phyloP scores from a whole-genome alignment of 139 green algal species.

The Chlamydomonas incerta region DNA sequence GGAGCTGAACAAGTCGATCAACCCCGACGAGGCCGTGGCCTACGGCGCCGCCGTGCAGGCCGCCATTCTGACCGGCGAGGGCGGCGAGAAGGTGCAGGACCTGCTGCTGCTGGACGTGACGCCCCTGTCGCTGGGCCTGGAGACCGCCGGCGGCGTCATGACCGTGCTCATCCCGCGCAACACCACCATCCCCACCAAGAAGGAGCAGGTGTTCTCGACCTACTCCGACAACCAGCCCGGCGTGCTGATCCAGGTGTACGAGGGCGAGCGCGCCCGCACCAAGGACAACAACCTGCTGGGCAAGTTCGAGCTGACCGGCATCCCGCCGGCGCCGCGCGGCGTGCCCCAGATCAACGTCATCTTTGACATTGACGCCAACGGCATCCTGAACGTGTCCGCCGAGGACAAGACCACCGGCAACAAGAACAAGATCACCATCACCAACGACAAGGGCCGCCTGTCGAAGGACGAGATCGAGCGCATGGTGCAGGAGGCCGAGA shows the following conservation, averaged over 20 bases:
- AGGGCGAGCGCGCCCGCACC: constrained; percentile 93
- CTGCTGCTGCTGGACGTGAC: constrained; percentile 98
- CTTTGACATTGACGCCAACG: constrained; percentile 99
- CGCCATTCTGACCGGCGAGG: constrained; percentile 95
- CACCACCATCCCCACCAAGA: constrained; percentile 99
- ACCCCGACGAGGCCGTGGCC: constrained; percentile 98
- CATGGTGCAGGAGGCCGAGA: constrained; percentile 96
- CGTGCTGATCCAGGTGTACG: constrained; percentile 96
- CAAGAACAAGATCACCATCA: constrained; percentile 99
- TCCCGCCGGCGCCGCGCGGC: constrained; percentile 95
- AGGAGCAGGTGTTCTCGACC: constrained; percentile 99
- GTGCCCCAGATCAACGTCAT: constrained; percentile 96
- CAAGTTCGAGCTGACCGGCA: constrained; percentile 98
- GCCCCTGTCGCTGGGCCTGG: constrained; percentile 95
- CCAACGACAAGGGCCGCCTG: constrained; percentile 99
- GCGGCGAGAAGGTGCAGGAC: constrained; percentile 97
- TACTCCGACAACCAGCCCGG: constrained; percentile 99
- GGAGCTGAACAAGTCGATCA: constrained; percentile 99
- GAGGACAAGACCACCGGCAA: constrained; percentile 97
- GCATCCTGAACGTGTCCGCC: constrained; percentile 98
- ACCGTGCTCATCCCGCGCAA: constrained; percentile 97
- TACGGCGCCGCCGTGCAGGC: constrained; percentile 98
- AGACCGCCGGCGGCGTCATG: constrained; percentile 86
- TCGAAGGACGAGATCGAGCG: constrained; percentile 99
- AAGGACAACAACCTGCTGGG: constrained; percentile 98